These are phyloP conservation scores for Neurospora africana DNA, from an alignment of 495 filamentous ascomycete genomes.

Conservation along the genomic window DNA sequence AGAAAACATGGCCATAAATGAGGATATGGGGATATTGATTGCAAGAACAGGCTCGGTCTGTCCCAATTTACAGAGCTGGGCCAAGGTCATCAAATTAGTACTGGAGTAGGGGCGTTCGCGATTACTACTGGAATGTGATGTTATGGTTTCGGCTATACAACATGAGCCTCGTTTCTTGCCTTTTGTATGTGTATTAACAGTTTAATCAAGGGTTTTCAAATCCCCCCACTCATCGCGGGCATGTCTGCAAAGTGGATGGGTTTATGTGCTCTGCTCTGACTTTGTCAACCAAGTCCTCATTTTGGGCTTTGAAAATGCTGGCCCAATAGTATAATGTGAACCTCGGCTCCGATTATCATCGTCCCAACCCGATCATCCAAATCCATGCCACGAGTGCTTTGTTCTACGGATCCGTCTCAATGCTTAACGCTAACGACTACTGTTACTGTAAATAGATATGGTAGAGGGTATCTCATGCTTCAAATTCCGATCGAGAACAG, in stretches of 20 bases:
- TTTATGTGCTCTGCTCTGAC: background rate
- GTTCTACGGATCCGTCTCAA: background rate
- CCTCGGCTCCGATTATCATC: background rate
- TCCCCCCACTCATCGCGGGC: background rate
- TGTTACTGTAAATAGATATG: background rate
- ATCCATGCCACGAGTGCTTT: background rate
- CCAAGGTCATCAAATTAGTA: background rate
- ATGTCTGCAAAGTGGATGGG: background rate
- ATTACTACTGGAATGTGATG: background rate
- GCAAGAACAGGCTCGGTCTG: background rate
- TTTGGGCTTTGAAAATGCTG: background rate
- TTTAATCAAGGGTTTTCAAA: background rate
- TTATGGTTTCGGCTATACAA: background rate
- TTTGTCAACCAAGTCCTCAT: background rate
- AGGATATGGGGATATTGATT: background rate
- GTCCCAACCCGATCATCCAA: background rate
- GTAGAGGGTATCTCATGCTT: constrained; percentile 15
- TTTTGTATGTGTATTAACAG: background rate
- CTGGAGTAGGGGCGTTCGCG: background rate
- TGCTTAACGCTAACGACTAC: background rate
- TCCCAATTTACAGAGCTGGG: background rate
- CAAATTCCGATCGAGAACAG: constrained; percentile 1
- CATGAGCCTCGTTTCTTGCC: background rate
- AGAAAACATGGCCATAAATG: background rate
- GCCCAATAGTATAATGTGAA: background rate